These are phyloP conservation scores for Trifolium repens DNA, from an alignment of 306 rosid species.

Conservation along the genomic window DNA sequence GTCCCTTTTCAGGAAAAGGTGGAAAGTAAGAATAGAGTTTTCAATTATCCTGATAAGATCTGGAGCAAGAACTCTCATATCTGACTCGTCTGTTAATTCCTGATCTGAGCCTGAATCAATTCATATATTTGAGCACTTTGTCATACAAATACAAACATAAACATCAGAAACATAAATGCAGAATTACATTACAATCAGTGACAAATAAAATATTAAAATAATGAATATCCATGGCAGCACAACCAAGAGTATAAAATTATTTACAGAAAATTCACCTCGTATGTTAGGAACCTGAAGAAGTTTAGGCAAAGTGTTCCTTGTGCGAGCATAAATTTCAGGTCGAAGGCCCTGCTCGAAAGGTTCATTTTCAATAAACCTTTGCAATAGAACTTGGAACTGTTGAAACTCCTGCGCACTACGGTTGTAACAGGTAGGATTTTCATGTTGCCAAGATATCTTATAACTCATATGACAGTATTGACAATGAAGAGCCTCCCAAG, in stretches of 20 bases:
- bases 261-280: slow-evolving; percentile 55
- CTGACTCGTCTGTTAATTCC: slow-evolving; percentile 60
- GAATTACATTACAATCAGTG: background rate
- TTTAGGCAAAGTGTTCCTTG: slow-evolving; percentile 68
- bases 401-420: slow-evolving; percentile 86
- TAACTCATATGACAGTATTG: slow-evolving; percentile 83
- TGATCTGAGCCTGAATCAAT: slow-evolving; percentile 67
- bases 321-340: slow-evolving; percentile 76
- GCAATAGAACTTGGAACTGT: slow-evolving; percentile 91
- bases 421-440: slow-evolving; percentile 70
- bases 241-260: background rate
- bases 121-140: slow-evolving; percentile 32
- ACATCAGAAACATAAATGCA: slow-evolving; percentile 6
- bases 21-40: slow-evolving; percentile 78
- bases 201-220: slow-evolving; percentile 32
- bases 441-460: slow-evolving; percentile 80
- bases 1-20: slow-evolving; percentile 79
- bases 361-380: slow-evolving; percentile 92
- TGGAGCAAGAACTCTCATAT: slow-evolving; percentile 65
- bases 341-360: slow-evolving; percentile 84
- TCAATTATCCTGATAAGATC: slow-evolving; percentile 76
- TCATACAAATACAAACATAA: slow-evolving; percentile 16
- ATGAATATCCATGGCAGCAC: slow-evolving; percentile 9
- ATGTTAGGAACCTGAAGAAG: slow-evolving; percentile 86
- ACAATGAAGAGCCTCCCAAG: slow-evolving; percentile 99